These are phyloP conservation scores for Amphirosellinia nigrospora DNA, from an alignment of 495 filamentous ascomycete species.

Conservation along the genomic window DNA sequence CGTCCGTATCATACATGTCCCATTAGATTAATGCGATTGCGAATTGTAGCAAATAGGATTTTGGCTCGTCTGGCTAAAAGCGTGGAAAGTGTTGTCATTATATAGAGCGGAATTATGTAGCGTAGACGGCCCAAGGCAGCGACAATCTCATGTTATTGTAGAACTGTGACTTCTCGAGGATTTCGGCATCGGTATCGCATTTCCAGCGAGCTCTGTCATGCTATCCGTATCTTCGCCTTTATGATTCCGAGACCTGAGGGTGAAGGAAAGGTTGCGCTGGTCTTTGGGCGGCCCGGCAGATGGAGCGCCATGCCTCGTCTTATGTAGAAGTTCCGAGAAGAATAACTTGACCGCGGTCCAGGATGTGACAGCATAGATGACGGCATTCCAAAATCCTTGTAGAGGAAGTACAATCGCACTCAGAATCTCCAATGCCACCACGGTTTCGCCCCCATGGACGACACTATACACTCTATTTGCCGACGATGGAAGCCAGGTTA, in stretches of 20 bases:
- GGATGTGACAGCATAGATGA: constrained; percentile 77
- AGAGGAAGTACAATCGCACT: constrained; percentile 79
- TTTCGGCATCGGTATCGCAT: constrained; percentile 21
- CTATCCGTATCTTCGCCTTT: constrained; percentile 43
- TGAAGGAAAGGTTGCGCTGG: constrained; percentile 30
- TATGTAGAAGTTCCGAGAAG: constrained; percentile 32
- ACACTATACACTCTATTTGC: constrained; percentile 78
- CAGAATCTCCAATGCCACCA: constrained; percentile 68
- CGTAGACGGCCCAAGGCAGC: neutral
- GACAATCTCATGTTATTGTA: neutral
- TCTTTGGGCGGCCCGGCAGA: constrained; percentile 29
- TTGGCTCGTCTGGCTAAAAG: neutral
- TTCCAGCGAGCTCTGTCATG: constrained; percentile 47
- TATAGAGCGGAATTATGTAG: neutral
- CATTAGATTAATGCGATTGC: neutral
- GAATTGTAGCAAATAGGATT: neutral
- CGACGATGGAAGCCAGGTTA: constrained; percentile 87
- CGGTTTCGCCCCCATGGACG: constrained; percentile 57
- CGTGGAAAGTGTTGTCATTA: neutral
- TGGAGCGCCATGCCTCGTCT: constrained; percentile 26
- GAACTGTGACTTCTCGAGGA: neutral
- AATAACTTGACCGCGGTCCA: constrained; percentile 54
- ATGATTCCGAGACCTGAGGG: constrained; percentile 26
- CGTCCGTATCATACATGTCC: neutral
- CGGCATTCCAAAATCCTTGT: constrained; percentile 86